These are phyloP conservation scores for Lactifluus rugatus DNA, from an alignment of 768 basidiomycete species.

Conservation along the genomic window DNA sequence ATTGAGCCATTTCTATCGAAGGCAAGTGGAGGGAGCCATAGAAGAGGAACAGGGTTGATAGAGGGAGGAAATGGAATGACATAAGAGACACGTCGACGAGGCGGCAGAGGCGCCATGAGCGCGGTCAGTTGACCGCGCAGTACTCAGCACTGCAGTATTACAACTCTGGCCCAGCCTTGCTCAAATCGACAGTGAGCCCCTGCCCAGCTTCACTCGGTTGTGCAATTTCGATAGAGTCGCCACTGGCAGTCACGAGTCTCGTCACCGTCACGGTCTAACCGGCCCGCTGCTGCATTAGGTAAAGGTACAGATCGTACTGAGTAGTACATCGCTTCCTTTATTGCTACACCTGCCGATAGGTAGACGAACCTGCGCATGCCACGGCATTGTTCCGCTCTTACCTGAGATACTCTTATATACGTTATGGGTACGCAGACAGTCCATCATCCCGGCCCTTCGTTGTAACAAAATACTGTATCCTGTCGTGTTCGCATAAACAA, in stretches of 20 bases:
- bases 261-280: too few species aligned
- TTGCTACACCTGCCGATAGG: too few species aligned
- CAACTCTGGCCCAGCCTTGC: background rate
- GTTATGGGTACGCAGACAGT: too few species aligned
- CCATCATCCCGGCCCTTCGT: too few species aligned
- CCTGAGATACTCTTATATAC: too few species aligned
- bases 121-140: background rate
- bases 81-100: slow-evolving; percentile 73
- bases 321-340: too few species aligned
- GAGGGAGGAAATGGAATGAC: slow-evolving; percentile 64
- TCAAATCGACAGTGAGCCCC: background rate
- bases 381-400: background rate
- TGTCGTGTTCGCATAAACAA: too few species aligned
- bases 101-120: slow-evolving; percentile 27
- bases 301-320: too few species aligned
- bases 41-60: slow-evolving; percentile 45
- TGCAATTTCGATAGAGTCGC: too few species aligned
- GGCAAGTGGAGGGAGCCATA: slow-evolving; percentile 62
- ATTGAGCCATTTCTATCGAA: slow-evolving; percentile 55
- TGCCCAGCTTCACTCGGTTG: background rate
- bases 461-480: too few species aligned
- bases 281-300: too few species aligned
- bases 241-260: too few species aligned
- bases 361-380: background rate
- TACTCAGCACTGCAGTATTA: background rate